Evolutionary conservation across 768 basidiomycete species (phyloP).

Genomic region (Coprinopsis cinerea): DNA sequence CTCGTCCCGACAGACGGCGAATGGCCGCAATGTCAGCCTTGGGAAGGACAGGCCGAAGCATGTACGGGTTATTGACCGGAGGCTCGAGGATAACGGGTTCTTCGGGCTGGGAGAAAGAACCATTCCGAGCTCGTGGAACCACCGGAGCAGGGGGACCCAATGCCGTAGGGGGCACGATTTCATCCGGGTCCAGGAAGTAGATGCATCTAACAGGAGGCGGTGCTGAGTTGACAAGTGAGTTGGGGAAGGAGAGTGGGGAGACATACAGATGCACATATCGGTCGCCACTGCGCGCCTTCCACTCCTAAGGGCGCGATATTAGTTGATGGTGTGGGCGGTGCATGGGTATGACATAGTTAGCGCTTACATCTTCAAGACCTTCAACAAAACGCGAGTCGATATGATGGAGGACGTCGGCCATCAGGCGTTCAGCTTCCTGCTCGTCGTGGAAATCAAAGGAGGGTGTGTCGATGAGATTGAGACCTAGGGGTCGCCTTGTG

Average conservation of each 20-base stretch:
- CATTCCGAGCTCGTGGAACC: constrained; percentile 61
- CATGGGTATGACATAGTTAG: constrained; percentile 16
- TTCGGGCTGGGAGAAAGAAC: constrained; percentile 68
- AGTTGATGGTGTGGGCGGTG: constrained; percentile 13
- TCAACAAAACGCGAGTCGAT: constrained; percentile 71
- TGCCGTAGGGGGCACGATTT: constrained; percentile 66
- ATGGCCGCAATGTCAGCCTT: constrained; percentile 70
- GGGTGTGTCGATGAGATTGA: constrained; percentile 78
- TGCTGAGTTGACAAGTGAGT: constrained; percentile 1
- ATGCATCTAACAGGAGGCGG: constrained; percentile 51
- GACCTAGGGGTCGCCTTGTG: constrained; percentile 44
- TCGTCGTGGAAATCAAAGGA: constrained; percentile 73
- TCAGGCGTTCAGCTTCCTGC: constrained; percentile 51
- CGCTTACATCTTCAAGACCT: constrained; percentile 70
- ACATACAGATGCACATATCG: constrained; percentile 79
- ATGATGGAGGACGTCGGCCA: constrained; percentile 63
- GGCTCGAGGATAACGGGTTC: constrained; percentile 79
- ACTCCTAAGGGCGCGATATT: constrained; percentile 43
- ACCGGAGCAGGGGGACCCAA: constrained; percentile 62
- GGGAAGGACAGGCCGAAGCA: constrained; percentile 64
- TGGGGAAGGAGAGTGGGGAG: constrained; percentile 9
- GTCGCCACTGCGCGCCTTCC: constrained; percentile 64
- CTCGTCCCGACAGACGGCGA: constrained; percentile 70
- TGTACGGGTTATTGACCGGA: constrained; percentile 66
- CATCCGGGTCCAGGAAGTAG: constrained; percentile 83